Evolutionary conservation across 2,329 filamentous ascomycete genomes (phyloP).

Genomic region (Pestalotiopsis sp.): DNA sequence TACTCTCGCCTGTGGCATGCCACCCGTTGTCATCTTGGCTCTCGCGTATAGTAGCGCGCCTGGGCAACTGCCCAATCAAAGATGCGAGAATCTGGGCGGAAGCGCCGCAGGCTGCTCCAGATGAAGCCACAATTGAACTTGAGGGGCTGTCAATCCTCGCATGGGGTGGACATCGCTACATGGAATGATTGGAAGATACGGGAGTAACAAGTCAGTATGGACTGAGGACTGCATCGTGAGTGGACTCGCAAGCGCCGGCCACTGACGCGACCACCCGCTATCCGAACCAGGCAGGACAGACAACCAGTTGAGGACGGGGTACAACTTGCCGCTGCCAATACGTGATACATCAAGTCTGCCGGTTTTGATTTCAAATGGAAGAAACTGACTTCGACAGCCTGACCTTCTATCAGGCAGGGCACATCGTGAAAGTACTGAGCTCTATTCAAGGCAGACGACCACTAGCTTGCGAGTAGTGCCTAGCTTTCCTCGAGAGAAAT

Average conservation of each 20-base stretch:
- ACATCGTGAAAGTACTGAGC: no score
- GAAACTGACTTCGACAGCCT: neutral
- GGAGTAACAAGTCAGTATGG: slow-evolving; percentile 3
- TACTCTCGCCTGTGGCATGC: neutral
- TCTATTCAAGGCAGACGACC: no score
- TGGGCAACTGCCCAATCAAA: neutral
- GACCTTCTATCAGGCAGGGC: no score
- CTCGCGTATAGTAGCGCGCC: neutral
- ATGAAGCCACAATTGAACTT: neutral
- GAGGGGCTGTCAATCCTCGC: neutral
- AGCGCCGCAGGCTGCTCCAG: neutral
- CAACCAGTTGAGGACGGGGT: neutral
- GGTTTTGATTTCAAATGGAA: neutral
- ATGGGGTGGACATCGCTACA: neutral
- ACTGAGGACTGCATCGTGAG: slow-evolving; percentile 15
- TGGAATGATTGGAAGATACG: neutral
- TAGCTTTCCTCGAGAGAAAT: no score
- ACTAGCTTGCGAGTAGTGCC: no score
- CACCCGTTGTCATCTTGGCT: neutral
- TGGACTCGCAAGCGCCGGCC: slow-evolving; percentile 35
- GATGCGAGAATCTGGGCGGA: neutral
- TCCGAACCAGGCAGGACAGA: neutral
- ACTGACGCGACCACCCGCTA: slow-evolving; percentile 19
- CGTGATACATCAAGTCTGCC: neutral
- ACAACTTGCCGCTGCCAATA: neutral